A percentile compares a stretch with the other conserved stretches of the same genome.
phyloP scores from a whole-genome alignment of 495 filamentous ascomycete species.

The Aspergillus ostianus region DNA sequence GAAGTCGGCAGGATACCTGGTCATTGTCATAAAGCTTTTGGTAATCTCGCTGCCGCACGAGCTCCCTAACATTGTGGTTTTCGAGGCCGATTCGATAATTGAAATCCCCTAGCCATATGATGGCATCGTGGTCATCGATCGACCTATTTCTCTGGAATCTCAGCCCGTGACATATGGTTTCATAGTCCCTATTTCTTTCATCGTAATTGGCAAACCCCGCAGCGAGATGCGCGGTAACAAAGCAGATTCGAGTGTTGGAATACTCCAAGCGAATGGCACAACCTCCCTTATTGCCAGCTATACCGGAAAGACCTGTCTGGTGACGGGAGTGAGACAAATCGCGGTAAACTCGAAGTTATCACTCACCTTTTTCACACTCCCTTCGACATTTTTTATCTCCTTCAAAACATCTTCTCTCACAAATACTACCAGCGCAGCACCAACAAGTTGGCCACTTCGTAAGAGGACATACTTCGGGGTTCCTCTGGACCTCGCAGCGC shows the following conservation, averaged over 20 bases:
- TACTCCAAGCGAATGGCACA: slow-evolving; percentile 96
- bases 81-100: slow-evolving; percentile 93
- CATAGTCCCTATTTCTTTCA: slow-evolving; percentile 89
- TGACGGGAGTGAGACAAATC: slow-evolving; percentile 14
- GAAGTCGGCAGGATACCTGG: slow-evolving; percentile 54
- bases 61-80: slow-evolving; percentile 72
- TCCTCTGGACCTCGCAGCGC: slow-evolving; percentile 55
- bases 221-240: slow-evolving; percentile 94
- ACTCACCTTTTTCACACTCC: slow-evolving; percentile 80
- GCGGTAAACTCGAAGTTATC: background rate
- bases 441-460: slow-evolving; percentile 90
- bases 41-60: slow-evolving; percentile 67
- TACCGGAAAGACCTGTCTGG: slow-evolving; percentile 89
- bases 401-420: slow-evolving; percentile 73
- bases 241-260: slow-evolving; percentile 88
- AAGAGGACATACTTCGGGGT: slow-evolving; percentile 83
- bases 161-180: slow-evolving; percentile 82
- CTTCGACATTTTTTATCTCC: slow-evolving; percentile 94
- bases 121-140: slow-evolving; percentile 88
- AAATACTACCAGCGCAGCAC: slow-evolving; percentile 87
- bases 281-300: slow-evolving; percentile 97
- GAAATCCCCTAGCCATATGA: slow-evolving; percentile 99
- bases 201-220: slow-evolving; percentile 97
- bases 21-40: slow-evolving; percentile 88
- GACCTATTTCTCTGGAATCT: slow-evolving; percentile 85